phyloP scores from a whole-genome alignment of 139 green algal genomes.

The Pleodorina starrii region DNA sequence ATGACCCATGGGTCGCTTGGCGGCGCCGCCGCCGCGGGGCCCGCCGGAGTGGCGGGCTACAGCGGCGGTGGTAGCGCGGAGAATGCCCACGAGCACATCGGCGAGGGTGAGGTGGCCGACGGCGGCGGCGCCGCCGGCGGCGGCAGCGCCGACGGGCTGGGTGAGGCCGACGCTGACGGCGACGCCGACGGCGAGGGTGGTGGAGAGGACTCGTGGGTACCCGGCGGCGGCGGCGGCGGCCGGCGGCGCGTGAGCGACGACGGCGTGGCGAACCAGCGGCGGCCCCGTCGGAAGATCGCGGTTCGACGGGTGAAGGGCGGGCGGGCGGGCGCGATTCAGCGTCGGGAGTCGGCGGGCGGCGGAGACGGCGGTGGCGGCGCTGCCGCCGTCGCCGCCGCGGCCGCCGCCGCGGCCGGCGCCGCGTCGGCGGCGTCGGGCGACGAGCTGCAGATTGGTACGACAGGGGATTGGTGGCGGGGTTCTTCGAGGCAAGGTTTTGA shows the following conservation, averaged over 20 bases:
- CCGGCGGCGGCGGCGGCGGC: not conserved
- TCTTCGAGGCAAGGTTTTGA: no score
- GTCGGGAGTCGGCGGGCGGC: not conserved
- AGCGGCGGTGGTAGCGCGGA: not conserved
- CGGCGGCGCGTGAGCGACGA: not conserved
- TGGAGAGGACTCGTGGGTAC: not conserved
- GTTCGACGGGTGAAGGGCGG: conserved; percentile 12
- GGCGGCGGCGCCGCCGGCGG: not conserved
- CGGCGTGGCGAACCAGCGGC: not conserved
- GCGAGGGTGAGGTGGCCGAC: not conserved
- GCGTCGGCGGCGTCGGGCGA: not conserved
- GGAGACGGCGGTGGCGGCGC: not conserved
- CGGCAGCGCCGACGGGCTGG: not conserved
- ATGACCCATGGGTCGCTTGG: not conserved
- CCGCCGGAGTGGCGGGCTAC: not conserved
- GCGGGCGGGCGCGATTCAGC: not conserved
- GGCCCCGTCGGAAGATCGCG: not conserved
- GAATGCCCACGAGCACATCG: not conserved
- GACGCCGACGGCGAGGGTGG: not conserved
- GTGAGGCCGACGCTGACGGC: not conserved
- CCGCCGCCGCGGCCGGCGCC: not conserved
- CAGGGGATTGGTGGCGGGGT: not conserved
- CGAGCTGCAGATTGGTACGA: not conserved
- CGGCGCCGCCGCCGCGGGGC: not conserved
- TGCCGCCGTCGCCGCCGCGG: not conserved